These are phyloP conservation scores for Cinnamomum micranthum DNA, from an alignment of 164 flowering plant species.

Conservation along the genomic window DNA sequence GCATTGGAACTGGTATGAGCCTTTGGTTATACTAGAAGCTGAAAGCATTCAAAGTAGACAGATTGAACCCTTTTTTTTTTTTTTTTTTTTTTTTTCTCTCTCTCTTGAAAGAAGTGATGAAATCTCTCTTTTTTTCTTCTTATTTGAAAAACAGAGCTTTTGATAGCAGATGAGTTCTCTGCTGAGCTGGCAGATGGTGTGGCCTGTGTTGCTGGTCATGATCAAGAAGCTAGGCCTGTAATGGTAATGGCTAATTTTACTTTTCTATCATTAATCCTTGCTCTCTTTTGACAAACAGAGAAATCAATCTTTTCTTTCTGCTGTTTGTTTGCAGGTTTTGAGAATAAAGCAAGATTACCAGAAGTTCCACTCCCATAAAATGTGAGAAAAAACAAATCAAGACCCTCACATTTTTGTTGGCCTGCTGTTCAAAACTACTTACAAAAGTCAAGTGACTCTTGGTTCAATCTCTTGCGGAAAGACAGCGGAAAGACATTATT, in stretches of 20 bases:
- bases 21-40: no score
- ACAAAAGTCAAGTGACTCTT: no score
- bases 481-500: no score
- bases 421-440: no score
- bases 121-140: constrained; percentile 11
- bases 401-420: background rate
- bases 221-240: constrained; percentile 81
- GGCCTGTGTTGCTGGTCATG: constrained; percentile 89
- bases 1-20: constrained; percentile 65
- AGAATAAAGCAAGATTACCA: constrained; percentile 95
- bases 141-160: constrained; percentile 46
- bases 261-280: background rate
- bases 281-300: background rate
- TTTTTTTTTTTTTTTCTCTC: no score
- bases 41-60: no score
- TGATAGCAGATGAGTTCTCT: constrained; percentile 95
- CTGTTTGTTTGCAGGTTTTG: constrained; percentile 52
- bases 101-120: constrained; percentile 5
- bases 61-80: constrained; percentile 9
- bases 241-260: constrained; percentile 40
- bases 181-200: constrained; percentile 89
- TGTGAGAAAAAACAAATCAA: constrained; percentile 39
- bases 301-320: background rate
- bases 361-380: constrained; percentile 84
- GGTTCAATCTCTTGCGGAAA: no score